These are phyloP conservation scores for Haplosporangium sp. DNA, from an alignment of 371 early-diverging fungal genomes.

Conservation along the genomic window DNA sequence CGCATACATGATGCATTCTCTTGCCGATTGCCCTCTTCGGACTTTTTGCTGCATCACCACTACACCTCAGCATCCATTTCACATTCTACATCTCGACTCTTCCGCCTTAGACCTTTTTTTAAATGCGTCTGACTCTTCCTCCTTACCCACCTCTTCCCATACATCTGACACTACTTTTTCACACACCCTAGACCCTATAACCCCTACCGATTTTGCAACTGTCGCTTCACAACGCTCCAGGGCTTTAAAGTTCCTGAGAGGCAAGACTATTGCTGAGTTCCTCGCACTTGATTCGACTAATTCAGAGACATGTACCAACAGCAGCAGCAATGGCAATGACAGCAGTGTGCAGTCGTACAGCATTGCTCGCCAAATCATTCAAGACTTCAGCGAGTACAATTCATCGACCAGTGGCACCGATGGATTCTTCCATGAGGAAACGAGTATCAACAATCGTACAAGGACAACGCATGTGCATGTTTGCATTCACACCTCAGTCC, in stretches of 20 bases:
- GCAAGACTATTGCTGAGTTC: slow-evolving; percentile 18
- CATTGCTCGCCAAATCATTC: slow-evolving; percentile 1
- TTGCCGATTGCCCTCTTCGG: slow-evolving; percentile 39
- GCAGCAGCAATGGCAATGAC: background rate
- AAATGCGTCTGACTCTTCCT: background rate
- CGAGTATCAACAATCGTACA: background rate
- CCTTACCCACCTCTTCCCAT: background rate
- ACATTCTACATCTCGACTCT: slow-evolving; percentile 28
- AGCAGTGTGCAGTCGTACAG: slow-evolving; percentile 10
- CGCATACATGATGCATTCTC: slow-evolving; percentile 22
- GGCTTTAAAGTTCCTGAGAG: slow-evolving; percentile 10
- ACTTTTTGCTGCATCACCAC: slow-evolving; percentile 42
- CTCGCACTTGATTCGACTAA: slow-evolving; percentile 16
- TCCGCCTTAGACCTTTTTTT: slow-evolving; percentile 39
- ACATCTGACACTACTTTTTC: no score
- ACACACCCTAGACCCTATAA: background rate
- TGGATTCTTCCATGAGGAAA: no score
- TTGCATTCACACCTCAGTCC: slow-evolving; percentile 25
- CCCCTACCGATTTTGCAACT: background rate
- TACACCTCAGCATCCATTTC: slow-evolving; percentile 20
- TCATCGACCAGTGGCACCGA: no score
- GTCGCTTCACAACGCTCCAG: slow-evolving; percentile 7
- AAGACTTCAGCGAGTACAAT: background rate
- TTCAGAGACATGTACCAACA: background rate
- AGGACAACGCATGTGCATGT: slow-evolving; percentile 23